Conservation (phyloP, 1,284 basidiomycete species). For the Vanrija humicola region DNA sequence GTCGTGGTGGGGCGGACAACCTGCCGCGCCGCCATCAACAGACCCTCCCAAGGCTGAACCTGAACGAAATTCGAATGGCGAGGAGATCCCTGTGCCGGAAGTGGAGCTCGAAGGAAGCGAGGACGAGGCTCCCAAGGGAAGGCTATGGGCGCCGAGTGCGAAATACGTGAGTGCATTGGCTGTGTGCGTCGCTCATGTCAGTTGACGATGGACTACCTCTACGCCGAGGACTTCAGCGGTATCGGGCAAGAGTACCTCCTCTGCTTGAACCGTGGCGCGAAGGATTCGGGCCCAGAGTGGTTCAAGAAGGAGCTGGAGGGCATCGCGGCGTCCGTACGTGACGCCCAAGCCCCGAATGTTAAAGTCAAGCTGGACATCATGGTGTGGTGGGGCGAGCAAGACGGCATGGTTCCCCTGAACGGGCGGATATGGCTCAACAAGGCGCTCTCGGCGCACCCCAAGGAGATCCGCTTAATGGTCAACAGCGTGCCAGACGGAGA, state of each 20-base stretch:
- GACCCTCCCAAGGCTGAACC: too few species aligned
- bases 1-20: slow-evolving; percentile 7
- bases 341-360: neutral
- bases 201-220: slow-evolving; percentile 33
- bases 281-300: slow-evolving; percentile 38
- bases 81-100: neutral
- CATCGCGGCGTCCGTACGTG: slow-evolving; percentile 15
- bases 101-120: slow-evolving; percentile 1
- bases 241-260: slow-evolving; percentile 45
- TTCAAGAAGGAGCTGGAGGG: slow-evolving; percentile 24
- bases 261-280: slow-evolving; percentile 39
- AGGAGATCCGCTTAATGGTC: slow-evolving; percentile 7
- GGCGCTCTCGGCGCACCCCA: slow-evolving; percentile 8
- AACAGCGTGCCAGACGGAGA: slow-evolving; percentile 20
- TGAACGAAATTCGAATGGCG: too few species aligned
- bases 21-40: neutral
- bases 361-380: slow-evolving; percentile 3
- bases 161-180: slow-evolving; percentile 9
- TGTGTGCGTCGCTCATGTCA: slow-evolving; percentile 4
- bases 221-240: slow-evolving; percentile 38
- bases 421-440: slow-evolving; percentile 21
- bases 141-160: slow-evolving; percentile 21
- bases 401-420: slow-evolving; percentile 22
- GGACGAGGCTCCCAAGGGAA: neutral
- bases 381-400: slow-evolving; percentile 21